These are phyloP conservation scores for Megacollybia marginata DNA, from an alignment of 768 basidiomycete species.

Conservation along the genomic window DNA sequence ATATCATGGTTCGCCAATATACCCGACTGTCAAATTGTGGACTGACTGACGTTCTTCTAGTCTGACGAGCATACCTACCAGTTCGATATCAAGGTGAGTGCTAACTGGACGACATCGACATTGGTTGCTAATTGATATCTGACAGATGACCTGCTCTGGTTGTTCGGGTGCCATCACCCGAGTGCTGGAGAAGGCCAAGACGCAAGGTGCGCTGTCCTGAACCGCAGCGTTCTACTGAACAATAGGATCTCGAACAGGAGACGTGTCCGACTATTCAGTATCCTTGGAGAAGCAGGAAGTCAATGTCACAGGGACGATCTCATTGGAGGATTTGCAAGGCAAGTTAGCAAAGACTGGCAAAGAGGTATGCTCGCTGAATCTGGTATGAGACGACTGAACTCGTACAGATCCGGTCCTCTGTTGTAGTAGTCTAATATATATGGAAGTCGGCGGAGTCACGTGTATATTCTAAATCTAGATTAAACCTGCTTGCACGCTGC, in stretches of 20 bases:
- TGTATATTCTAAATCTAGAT: neutral
- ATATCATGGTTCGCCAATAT: too few species aligned
- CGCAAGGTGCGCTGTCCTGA: slow-evolving; percentile 20
- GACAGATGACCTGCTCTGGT: slow-evolving; percentile 79
- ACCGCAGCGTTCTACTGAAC: neutral
- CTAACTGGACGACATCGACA: neutral
- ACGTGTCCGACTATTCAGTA: slow-evolving; percentile 52
- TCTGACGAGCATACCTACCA: slow-evolving; percentile 55
- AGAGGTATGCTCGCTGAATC: slow-evolving; percentile 41
- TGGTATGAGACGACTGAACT: neutral
- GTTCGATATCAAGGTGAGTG: slow-evolving; percentile 76
- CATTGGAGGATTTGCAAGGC: slow-evolving; percentile 58
- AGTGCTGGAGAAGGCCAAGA: slow-evolving; percentile 64
- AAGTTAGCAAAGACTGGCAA: slow-evolving; percentile 92
- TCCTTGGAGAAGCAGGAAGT: slow-evolving; percentile 68
- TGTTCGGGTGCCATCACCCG: slow-evolving; percentile 80
- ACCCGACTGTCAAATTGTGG: too few species aligned
- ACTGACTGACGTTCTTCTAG: neutral
- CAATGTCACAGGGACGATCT: slow-evolving; percentile 48
- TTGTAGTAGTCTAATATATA: slow-evolving; percentile 10
- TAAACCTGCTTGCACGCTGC: too few species aligned
- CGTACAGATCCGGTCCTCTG: slow-evolving; percentile 20
- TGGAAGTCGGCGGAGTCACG: neutral
- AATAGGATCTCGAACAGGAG: slow-evolving; percentile 19
- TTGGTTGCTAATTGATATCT: neutral